Conservation (phyloP, 106 monocot species). For the Cymbidium sinense region DNA sequence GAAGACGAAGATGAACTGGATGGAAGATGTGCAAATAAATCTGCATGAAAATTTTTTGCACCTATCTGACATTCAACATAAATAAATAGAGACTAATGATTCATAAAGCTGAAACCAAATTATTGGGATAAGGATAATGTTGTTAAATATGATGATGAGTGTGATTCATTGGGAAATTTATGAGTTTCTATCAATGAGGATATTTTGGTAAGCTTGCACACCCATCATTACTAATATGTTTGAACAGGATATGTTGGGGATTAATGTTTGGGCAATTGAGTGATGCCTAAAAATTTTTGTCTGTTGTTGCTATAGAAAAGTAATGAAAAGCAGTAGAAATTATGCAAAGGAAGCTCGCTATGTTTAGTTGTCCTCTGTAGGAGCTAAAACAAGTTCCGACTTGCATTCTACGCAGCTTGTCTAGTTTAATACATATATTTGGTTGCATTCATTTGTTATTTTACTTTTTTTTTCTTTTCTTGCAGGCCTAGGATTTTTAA, state of each 20-base stretch:
- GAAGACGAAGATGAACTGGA: no score
- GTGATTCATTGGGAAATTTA: not conserved
- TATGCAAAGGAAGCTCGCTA: not conserved
- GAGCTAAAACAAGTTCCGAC: not conserved
- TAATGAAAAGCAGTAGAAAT: not conserved
- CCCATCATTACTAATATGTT: no score
- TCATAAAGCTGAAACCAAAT: no score
- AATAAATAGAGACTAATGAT: no score
- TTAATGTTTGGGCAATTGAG: not conserved
- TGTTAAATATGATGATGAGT: no score
- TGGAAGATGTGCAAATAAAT: no score
- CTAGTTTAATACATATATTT: not conserved
- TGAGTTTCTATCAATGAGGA: not conserved
- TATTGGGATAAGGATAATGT: no score
- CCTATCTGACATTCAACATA: no score
- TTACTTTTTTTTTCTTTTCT: not conserved
- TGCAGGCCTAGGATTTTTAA: slow-evolving; percentile 95
- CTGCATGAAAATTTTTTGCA: no score
- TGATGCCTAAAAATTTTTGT: not conserved
- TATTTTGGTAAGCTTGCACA: no score
- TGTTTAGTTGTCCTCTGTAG: not conserved
- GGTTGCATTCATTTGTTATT: not conserved
- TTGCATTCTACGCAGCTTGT: not conserved
- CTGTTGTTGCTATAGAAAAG: not conserved
- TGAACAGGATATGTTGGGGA: not conserved